phyloP scores from a whole-genome alignment of 73 alveolate genomes.

The Stentor coeruleus region DNA sequence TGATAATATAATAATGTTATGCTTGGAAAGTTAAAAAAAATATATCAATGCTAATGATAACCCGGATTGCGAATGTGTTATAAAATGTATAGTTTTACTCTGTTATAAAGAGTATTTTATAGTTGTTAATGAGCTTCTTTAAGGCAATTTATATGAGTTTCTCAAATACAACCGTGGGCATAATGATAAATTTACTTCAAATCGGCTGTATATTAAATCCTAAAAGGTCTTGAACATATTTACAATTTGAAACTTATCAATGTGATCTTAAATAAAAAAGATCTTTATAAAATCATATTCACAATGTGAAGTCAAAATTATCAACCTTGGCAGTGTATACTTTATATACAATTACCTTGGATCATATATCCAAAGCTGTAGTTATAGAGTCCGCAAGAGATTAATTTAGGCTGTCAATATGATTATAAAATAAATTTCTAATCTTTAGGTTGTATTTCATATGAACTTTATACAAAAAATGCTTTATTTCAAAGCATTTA shows the following conservation, averaged over 20 bases:
- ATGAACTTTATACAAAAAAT: background rate
- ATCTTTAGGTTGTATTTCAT: background rate
- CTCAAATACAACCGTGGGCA: background rate
- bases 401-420: background rate
- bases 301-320: background rate
- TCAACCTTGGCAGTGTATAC: background rate
- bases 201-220: background rate
- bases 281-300: background rate
- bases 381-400: background rate
- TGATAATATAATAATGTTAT: no score
- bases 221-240: background rate
- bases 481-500: background rate
- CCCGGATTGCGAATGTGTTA: background rate
- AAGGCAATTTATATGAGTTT: background rate
- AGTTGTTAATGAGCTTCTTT: background rate
- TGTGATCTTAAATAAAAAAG: background rate
- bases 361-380: background rate
- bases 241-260: background rate
- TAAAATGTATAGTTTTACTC: constrained; percentile 38
- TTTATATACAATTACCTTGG: background rate
- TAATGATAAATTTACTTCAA: no score
- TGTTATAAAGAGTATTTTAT: constrained; percentile 9
- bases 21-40: no score
- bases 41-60: background rate
- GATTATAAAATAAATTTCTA: background rate